These are phyloP conservation scores for Trichoderma pleuroti DNA, from an alignment of 2,329 filamentous ascomycete genomes.

Conservation along the genomic window DNA sequence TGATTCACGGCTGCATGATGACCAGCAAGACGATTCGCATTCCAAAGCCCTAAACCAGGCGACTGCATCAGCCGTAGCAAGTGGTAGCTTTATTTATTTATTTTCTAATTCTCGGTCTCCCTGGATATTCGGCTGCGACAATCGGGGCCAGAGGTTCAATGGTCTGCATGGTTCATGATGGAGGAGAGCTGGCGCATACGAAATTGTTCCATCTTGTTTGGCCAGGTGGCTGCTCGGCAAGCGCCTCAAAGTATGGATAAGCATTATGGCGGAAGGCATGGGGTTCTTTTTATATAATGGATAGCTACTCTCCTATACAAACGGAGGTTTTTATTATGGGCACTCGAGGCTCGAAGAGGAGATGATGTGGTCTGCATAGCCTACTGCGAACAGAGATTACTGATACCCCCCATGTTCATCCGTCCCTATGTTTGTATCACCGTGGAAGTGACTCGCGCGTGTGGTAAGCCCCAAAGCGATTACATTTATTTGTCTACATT, in stretches of 20 bases:
- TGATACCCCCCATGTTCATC: conserved; percentile 18
- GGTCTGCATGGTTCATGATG: conserved; percentile 8
- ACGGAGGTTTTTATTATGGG: not conserved
- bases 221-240: not conserved
- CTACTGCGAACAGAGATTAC: conserved; percentile 18
- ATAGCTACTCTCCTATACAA: not conserved
- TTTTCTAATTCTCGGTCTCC: not conserved
- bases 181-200: conserved; percentile 6
- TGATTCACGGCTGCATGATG: conserved; percentile 91
- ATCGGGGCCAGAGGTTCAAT: conserved; percentile 6
- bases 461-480: not conserved
- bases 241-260: not conserved
- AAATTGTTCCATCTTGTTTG: not conserved
- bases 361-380: conserved; percentile 12
- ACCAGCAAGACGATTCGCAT: conserved; percentile 92
- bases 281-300: not conserved
- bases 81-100: not conserved
- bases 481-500: not conserved
- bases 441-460: not conserved
- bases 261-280: not conserved
- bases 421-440: not conserved
- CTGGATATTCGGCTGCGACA: conserved; percentile 12
- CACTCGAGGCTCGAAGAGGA: not conserved
- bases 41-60: conserved; percentile 66
- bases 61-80: not conserved